Evolutionary conservation across 2,329 filamentous ascomycete genomes (phyloP), one percentile per base, ranked within the genome.

Genomic region (Alternaria hordeiaustralica): DNA sequence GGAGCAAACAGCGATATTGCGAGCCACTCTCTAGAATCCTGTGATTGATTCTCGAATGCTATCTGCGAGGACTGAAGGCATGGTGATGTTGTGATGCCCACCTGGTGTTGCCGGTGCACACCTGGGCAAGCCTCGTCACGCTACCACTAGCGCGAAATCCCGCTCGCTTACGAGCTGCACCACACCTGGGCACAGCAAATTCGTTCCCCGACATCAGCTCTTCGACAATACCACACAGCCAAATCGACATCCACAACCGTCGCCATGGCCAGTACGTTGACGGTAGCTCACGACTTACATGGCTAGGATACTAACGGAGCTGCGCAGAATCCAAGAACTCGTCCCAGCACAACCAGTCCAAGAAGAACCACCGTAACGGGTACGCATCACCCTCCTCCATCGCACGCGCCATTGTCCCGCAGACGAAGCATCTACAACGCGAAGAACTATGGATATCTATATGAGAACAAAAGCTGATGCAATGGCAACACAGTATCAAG

Each of bases 321-420:
- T 45, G 58, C 64, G 63, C 83, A 97, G 94, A 98, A 90, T 98
- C 96, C 81, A 98, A 98, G 94, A 98, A 98, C 91, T 96, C 93
- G 87, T 97, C 95, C 81, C 95, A 98, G 89, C 94, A 97, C 88
- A 97, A 97, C 87, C 92, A 96, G 90, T 90, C 89, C 84, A 92
- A 92, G 88, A 99, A 99, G 92, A 94, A 94, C 87, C 96, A 99
- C 91, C 91, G 92, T 84, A 99, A 99, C 89, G 96, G 96, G 95
- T 97, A 91, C 80, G 91, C 87, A 58, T 61, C 57, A 66, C 64
- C 65, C 55, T 51, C 50, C 30, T 21, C 55, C 55, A 54, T 45
- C 60, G 63, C 61, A 60, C 66, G 62, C 70, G 56, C 62, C 46
- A 63, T 53, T 18, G 41, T 49, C 23, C 55, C 53, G n/a, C 49